These are phyloP conservation scores for Aspergillus sergii DNA, from an alignment of 2,329 filamentous ascomycete species.

Conservation along the genomic window DNA sequence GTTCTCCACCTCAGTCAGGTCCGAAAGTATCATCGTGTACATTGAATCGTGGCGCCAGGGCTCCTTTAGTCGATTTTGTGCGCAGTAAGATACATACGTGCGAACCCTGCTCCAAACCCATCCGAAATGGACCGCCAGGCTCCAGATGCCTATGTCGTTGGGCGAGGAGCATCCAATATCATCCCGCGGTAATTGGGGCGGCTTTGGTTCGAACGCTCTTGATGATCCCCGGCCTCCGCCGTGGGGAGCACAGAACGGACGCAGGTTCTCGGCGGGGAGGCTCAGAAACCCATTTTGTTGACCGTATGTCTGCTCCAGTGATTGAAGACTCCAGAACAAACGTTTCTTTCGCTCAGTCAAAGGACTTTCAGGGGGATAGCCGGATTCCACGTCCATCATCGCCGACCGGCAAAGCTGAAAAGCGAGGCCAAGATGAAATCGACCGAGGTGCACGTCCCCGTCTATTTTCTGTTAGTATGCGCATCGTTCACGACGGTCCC, in stretches of 20 bases:
- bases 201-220: constrained; percentile 34
- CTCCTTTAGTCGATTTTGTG: constrained; percentile 51
- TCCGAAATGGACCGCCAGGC: constrained; percentile 51
- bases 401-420: constrained; percentile 56
- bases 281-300: constrained; percentile 50
- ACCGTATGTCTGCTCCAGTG: constrained; percentile 55
- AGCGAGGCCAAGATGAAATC: constrained; percentile 55
- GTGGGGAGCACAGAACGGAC: constrained; percentile 34
- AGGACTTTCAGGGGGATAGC: constrained; percentile 41
- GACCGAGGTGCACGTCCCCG: constrained; percentile 52
- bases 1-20: constrained; percentile 55
- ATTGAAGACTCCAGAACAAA: constrained; percentile 56
- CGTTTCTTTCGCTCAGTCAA: constrained; percentile 51
- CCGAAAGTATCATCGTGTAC: constrained; percentile 54
- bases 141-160: constrained; percentile 54
- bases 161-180: constrained; percentile 46
- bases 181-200: constrained; percentile 49
- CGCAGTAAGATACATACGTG: constrained; percentile 53
- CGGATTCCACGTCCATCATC: constrained; percentile 49
- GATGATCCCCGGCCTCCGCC: constrained; percentile 20
- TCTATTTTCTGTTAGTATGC: constrained; percentile 34
- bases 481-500: neutral
- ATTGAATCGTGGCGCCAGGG: constrained; percentile 57
- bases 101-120: constrained; percentile 54
- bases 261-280: constrained; percentile 46